These are phyloP conservation scores for Mycena haematopus DNA, from an alignment of 768 basidiomycete genomes.

Conservation along the genomic window DNA sequence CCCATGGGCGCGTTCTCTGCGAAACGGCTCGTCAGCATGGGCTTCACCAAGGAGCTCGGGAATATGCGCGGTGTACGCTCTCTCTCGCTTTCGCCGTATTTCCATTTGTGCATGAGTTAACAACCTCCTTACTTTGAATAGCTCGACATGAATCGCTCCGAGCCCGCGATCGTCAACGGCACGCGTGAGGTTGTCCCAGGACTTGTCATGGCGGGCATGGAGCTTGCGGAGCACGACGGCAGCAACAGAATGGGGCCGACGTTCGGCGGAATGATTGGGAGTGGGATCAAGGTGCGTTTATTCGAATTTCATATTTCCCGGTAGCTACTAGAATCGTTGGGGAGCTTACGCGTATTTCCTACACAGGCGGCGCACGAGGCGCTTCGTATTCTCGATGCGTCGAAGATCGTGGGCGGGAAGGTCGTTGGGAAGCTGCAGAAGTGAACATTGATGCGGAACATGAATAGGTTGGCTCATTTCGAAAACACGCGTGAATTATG, in stretches of 20 bases:
- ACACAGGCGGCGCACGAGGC: conserved; percentile 64
- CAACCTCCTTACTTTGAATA: background rate
- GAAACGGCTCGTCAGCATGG: conserved; percentile 77
- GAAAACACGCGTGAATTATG: no score
- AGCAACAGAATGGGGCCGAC: conserved; percentile 81
- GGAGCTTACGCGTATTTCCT: conserved; percentile 40
- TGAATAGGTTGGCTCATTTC: no score
- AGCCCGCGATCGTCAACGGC: conserved; percentile 79
- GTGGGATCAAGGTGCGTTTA: conserved; percentile 72
- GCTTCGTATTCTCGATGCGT: conserved; percentile 55
- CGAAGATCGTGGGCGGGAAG: conserved; percentile 60
- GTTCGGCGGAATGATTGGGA: conserved; percentile 82
- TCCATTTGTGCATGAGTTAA: no score
- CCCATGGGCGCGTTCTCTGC: conserved; percentile 85
- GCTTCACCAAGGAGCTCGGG: conserved; percentile 74
- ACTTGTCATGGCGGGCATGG: conserved; percentile 82
- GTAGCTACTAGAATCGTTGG: conserved; percentile 32
- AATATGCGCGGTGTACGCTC: conserved; percentile 66
- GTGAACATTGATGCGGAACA: background rate
- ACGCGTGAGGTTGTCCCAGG: conserved; percentile 81
- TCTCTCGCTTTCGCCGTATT: background rate
- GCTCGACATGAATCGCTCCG: conserved; percentile 83
- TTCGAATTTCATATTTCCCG: background rate
- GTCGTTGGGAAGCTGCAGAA: conserved; percentile 46
- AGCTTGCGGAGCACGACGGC: conserved; percentile 82